A percentile compares a stretch with the other conserved stretches of the same genome.
Conservation (phyloP, 257 asterid species). For the Haberlea rhodopensis region DNA sequence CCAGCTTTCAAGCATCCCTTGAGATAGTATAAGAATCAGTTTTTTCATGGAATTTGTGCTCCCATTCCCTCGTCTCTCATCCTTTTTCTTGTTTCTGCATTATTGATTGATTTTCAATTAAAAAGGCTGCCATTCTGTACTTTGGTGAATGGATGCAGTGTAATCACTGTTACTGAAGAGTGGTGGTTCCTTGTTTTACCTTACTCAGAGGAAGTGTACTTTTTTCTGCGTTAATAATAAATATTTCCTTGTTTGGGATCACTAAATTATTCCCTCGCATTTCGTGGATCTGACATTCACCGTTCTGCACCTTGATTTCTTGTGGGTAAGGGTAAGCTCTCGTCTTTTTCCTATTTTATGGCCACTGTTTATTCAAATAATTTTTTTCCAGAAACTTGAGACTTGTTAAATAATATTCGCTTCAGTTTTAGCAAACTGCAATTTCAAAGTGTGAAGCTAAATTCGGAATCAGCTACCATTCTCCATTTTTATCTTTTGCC, state of each 20-base stretch:
- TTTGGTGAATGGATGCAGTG: not conserved
- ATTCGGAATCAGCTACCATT: not conserved
- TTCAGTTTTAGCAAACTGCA: too few relatives aligned
- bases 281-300: constrained; percentile 37
- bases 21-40: not conserved
- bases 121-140: not conserved
- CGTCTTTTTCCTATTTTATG: not conserved
- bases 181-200: too few relatives aligned
- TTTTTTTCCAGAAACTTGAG: too few relatives aligned
- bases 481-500: not conserved
- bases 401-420: too few relatives aligned
- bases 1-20: too few relatives aligned
- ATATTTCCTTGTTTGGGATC: constrained; percentile 45
- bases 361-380: too few relatives aligned
- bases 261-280: constrained; percentile 38
- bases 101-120: not conserved
- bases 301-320: constrained; percentile 13
- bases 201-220: constrained; percentile 22
- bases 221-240: constrained; percentile 9
- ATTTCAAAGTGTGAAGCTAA: not conserved
- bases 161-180: not conserved
- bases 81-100: constrained; percentile 5
- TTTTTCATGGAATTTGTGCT: not conserved
- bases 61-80: not conserved
- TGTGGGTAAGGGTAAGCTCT: constrained; percentile 19